Evolutionary conservation across 345 rosid genomes (phyloP).

Genomic region (Hibiscus syriacus): DNA sequence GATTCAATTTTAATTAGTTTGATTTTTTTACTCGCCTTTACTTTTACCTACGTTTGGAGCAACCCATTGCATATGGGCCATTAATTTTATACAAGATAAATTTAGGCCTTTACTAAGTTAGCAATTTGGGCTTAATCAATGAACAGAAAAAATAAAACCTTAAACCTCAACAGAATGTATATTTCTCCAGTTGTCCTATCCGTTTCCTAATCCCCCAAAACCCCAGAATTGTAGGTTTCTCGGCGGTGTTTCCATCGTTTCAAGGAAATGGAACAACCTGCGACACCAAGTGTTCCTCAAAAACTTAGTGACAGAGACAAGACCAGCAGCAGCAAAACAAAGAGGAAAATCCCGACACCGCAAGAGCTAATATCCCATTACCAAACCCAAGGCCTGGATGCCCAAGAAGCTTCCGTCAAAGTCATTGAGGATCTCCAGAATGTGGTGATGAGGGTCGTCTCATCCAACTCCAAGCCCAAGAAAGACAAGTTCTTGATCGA

Average conservation of each 20-base stretch:
- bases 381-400: conserved; percentile 61
- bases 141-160: too few species aligned
- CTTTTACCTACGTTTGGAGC: too few species aligned
- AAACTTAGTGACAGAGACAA: conserved; percentile 8
- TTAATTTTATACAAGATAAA: neutral
- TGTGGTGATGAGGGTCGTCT: conserved; percentile 45
- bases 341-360: conserved; percentile 50
- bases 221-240: neutral
- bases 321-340: conserved; percentile 16
- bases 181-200: neutral
- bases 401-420: conserved; percentile 65
- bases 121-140: neutral
- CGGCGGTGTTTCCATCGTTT: neutral
- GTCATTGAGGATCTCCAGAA: conserved; percentile 85
- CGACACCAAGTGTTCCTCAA: neutral
- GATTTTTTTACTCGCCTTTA: too few species aligned
- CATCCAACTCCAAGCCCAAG: conserved; percentile 32
- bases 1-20: too few species aligned
- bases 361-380: conserved; percentile 75
- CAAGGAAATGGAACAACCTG: conserved; percentile 7
- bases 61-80: neutral
- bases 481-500: conserved; percentile 41
- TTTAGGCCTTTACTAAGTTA: too few species aligned
- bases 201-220: too few species aligned
- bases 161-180: neutral